Percentiles rank a stretch among this genome's conserved stretches.
These are phyloP conservation scores for Eleusine indica DNA, from an alignment of 176 grass and related monocot species.

Conservation along the genomic window DNA sequence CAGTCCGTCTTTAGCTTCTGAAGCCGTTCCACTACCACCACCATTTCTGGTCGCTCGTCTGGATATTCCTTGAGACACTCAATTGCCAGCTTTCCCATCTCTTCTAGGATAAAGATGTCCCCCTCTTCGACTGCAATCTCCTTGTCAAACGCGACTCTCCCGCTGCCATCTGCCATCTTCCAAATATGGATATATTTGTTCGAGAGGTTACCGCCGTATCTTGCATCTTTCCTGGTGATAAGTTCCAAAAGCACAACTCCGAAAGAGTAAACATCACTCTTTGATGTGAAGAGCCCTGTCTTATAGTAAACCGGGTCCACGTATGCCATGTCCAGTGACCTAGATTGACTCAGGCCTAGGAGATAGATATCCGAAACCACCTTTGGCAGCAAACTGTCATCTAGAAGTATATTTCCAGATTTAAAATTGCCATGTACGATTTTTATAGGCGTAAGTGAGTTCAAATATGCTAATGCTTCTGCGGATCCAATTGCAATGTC, in stretches of 20 bases:
- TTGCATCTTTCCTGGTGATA: not conserved
- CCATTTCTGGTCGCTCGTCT: not conserved
- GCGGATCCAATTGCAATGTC: not conserved
- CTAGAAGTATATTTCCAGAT: not conserved
- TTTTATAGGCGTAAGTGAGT: not conserved
- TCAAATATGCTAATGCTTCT: not conserved
- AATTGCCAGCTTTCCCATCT: not conserved
- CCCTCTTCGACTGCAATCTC: not conserved
- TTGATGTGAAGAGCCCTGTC: not conserved
- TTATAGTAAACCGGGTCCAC: not conserved
- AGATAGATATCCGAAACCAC: not conserved
- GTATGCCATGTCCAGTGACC: not conserved
- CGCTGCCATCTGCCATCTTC: not conserved
- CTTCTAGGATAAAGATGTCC: not conserved
- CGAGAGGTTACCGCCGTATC: fast-evolving
- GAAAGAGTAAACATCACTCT: not conserved
- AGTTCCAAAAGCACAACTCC: conserved; percentile 17
- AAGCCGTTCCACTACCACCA: not conserved
- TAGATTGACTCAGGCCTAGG: not conserved
- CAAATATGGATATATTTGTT: not conserved
- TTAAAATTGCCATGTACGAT: not conserved
- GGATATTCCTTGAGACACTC: not conserved
- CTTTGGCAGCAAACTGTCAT: not conserved
- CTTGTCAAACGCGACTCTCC: not conserved
- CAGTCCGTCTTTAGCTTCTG: not conserved